Conservation (phyloP, 345 rosid species). For the Eucalyptus tenuipes region DNA sequence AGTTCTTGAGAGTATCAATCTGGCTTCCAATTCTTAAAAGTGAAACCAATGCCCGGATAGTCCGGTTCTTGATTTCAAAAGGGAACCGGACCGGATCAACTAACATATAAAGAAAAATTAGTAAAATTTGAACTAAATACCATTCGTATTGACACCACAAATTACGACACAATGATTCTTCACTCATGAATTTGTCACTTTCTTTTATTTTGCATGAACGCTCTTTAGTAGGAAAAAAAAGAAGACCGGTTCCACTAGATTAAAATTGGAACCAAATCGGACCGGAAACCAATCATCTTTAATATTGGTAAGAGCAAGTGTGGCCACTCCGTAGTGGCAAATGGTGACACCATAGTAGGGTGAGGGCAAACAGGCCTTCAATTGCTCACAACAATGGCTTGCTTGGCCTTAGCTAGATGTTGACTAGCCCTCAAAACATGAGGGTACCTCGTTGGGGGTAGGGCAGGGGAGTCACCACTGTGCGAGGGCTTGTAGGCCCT, state of each 20-base stretch:
- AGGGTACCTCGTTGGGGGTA: not conserved
- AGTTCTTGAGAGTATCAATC: too few relatives aligned
- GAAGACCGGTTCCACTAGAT: too few relatives aligned
- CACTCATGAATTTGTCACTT: too few relatives aligned
- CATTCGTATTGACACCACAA: too few relatives aligned
- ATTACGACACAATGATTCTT: too few relatives aligned
- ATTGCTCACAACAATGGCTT: not conserved
- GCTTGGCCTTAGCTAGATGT: not conserved
- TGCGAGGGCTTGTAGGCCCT: not conserved
- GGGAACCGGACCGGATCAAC: rapidly evolving
- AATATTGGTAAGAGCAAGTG: too few relatives aligned
- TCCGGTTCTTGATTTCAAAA: rapidly evolving
- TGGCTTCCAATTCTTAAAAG: rapidly evolving
- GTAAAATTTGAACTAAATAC: too few relatives aligned
- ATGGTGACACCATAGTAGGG: not conserved
- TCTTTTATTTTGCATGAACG: too few relatives aligned
- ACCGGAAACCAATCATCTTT: too few relatives aligned
- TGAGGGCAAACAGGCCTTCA: not conserved
- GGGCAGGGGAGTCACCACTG: not conserved
- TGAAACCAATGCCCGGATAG: rapidly evolving
- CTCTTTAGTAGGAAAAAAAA: too few relatives aligned
- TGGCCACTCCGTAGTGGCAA: not conserved
- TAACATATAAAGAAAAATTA: too few relatives aligned
- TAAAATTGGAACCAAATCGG: too few relatives aligned
- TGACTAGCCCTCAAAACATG: not conserved